Conservation (phyloP, 2,329 filamentous ascomycete genomes). For the Fusarium annulatum region DNA sequence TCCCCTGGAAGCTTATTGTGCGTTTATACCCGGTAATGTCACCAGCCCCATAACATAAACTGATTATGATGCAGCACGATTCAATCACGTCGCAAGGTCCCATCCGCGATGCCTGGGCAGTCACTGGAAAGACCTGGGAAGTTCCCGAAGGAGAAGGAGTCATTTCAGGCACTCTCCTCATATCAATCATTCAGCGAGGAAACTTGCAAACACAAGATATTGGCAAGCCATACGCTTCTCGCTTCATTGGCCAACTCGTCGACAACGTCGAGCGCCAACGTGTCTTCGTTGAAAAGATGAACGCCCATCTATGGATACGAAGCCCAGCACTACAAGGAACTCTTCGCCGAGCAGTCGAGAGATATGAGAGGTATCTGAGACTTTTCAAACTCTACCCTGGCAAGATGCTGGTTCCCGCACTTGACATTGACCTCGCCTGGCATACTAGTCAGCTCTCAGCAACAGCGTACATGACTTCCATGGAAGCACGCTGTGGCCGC, state of each 20-base stretch:
- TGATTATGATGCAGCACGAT: slow-evolving; percentile 22
- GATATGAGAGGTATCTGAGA: slow-evolving; percentile 53
- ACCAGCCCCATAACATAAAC: neutral
- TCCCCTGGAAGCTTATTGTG: slow-evolving; percentile 33
- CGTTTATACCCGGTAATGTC: neutral
- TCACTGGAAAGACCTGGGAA: neutral
- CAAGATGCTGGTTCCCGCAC: slow-evolving; percentile 51
- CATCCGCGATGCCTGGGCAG: slow-evolving; percentile 21
- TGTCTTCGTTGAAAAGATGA: slow-evolving; percentile 54
- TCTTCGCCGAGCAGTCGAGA: slow-evolving; percentile 47
- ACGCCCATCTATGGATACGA: slow-evolving; percentile 51
- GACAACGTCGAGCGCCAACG: slow-evolving; percentile 47
- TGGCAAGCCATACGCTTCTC: neutral
- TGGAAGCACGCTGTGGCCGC: slow-evolving; percentile 29
- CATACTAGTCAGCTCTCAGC: slow-evolving; percentile 55
- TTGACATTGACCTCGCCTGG: slow-evolving; percentile 56
- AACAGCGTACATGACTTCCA: slow-evolving; percentile 37
- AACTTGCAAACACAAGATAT: neutral
- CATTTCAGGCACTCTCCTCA: slow-evolving; percentile 3
- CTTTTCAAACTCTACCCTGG: slow-evolving; percentile 51
- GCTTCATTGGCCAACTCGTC: slow-evolving; percentile 2
- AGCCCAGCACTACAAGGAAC: slow-evolving; percentile 50
- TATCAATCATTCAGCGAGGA: slow-evolving; percentile 10
- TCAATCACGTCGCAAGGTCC: slow-evolving; percentile 28
- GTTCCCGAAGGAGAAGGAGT: neutral